A percentile compares a stretch with the other conserved stretches of the same genome.
These are phyloP conservation scores for Penicillium pancosmium DNA, from an alignment of 495 filamentous ascomycete species.

Conservation along the genomic window DNA sequence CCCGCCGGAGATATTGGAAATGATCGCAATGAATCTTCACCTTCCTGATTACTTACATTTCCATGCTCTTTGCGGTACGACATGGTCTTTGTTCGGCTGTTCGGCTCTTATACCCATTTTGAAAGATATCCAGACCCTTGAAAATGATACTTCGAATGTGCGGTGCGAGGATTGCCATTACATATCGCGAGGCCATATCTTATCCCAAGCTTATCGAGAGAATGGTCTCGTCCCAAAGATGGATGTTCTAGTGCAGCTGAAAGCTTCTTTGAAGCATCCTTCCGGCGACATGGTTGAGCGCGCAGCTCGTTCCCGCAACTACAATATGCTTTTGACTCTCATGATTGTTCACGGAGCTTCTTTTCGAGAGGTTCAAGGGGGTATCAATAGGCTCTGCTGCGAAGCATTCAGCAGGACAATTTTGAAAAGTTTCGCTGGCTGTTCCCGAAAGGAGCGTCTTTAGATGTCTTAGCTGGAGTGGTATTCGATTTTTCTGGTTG, in stretches of 20 bases:
- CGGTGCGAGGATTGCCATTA: slow-evolving; percentile 8
- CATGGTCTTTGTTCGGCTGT: background rate
- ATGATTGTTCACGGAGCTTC: slow-evolving; percentile 13
- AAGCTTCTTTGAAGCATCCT: slow-evolving; percentile 12
- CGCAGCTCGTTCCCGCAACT: slow-evolving; percentile 9
- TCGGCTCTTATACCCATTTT: background rate
- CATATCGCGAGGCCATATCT: slow-evolving; percentile 15
- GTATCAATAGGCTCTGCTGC: slow-evolving; percentile 12
- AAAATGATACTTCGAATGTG: background rate
- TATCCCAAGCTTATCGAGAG: slow-evolving; percentile 9
- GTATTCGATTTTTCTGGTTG: slow-evolving; percentile 7
- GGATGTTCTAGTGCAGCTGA: slow-evolving; percentile 4
- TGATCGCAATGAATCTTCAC: slow-evolving; percentile 14
- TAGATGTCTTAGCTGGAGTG: slow-evolving; percentile 10
- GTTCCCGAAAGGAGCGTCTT: slow-evolving; percentile 8
- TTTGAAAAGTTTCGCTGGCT: slow-evolving; percentile 14
- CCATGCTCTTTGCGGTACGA: slow-evolving; percentile 8
- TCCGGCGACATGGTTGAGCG: slow-evolving; percentile 10
- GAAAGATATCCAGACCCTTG: background rate
- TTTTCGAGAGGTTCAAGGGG: slow-evolving; percentile 12
- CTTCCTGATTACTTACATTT: slow-evolving; percentile 16
- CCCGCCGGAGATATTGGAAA: slow-evolving; percentile 12
- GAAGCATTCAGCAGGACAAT: slow-evolving; percentile 8
- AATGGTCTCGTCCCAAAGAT: slow-evolving; percentile 4
- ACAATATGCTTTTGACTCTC: slow-evolving; percentile 6